Evolutionary conservation across 1,139 yeast genomes (phyloP).

Genomic region (Meyerozyma sp.): DNA sequence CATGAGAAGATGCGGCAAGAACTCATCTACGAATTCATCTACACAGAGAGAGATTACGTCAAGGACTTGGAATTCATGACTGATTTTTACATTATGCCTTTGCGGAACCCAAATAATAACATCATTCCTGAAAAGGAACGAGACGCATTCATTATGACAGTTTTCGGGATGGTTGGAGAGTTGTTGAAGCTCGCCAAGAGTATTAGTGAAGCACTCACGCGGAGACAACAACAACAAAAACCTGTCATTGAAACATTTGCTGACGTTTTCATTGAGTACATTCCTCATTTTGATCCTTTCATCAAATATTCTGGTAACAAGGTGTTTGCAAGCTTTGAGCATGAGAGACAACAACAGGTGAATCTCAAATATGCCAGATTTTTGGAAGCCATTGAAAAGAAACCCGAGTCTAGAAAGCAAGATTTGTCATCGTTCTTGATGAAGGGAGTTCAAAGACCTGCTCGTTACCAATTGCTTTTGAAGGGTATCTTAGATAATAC

Average conservation of each 20-base stretch:
- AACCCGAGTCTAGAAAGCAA: constrained; percentile 85
- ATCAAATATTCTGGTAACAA: constrained; percentile 94
- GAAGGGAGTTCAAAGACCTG: constrained; percentile 94
- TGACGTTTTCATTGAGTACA: constrained; percentile 78
- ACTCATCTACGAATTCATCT: constrained; percentile 87
- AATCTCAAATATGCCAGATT: constrained; percentile 88
- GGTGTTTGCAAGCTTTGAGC: constrained; percentile 91
- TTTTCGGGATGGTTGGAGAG: constrained; percentile 86
- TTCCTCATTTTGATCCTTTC: constrained; percentile 87
- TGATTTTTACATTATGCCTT: constrained; percentile 90
- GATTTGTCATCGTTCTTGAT: constrained; percentile 91
- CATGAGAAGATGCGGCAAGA: constrained; percentile 91
- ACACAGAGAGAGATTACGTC: constrained; percentile 92
- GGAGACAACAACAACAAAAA: constrained; percentile 76
- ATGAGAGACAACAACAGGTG: constrained; percentile 88
- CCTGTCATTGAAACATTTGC: constrained; percentile 85
- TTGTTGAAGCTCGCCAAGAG: constrained; percentile 77
- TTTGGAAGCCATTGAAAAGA: constrained; percentile 84
- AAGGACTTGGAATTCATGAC: constrained; percentile 90
- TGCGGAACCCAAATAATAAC: constrained; percentile 66
- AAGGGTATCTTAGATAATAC: constrained; percentile 83
- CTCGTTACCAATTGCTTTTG: constrained; percentile 82
- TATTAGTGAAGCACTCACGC: constrained; percentile 83
- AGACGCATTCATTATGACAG: constrained; percentile 86
- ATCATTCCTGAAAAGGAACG: constrained; percentile 86